Percentiles rank a stretch among this genome's conserved stretches.
phyloP scores from a whole-genome alignment of 305 asterid species.

The Solanum chacoense region DNA sequence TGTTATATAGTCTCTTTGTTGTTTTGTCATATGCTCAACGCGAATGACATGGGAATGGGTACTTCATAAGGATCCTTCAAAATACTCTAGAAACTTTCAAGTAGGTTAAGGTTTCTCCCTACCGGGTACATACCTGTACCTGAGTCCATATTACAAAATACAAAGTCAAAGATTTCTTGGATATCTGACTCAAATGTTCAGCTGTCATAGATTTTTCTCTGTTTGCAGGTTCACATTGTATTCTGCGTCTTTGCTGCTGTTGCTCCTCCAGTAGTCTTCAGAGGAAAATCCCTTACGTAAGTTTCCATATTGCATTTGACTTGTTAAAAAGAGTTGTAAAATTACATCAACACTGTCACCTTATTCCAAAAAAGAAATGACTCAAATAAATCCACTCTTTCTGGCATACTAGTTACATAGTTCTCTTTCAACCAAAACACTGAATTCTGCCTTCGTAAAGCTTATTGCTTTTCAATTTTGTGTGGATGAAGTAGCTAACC shows the following conservation, averaged over 20 bases:
- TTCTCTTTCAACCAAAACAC: not conserved
- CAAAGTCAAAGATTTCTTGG: not conserved
- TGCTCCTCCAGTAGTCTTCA: slow-evolving; percentile 94
- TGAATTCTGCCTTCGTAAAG: not conserved
- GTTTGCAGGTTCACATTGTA: slow-evolving; percentile 73
- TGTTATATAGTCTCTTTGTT: not conserved
- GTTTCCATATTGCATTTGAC: slow-evolving; percentile 14
- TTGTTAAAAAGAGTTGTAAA: not conserved
- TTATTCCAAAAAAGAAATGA: not conserved
- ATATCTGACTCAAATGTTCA: not conserved
- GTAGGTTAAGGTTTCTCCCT: not conserved
- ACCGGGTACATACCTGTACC: not conserved
- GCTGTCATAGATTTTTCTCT: slow-evolving; percentile 6
- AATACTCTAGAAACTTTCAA: not conserved
- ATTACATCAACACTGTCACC: not conserved
- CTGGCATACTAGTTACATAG: not conserved
- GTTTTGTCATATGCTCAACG: not conserved
- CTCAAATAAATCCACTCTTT: not conserved
- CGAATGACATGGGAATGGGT: not conserved
- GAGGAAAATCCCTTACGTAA: slow-evolving; percentile 93
- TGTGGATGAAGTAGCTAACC: not conserved
- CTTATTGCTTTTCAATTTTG: not conserved
- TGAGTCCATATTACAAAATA: not conserved
- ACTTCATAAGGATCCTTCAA: not conserved
- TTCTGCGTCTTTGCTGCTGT: slow-evolving; percentile 87